phyloP scores from a whole-genome alignment of 306 rosid species.

The Cicer cuneatum region DNA sequence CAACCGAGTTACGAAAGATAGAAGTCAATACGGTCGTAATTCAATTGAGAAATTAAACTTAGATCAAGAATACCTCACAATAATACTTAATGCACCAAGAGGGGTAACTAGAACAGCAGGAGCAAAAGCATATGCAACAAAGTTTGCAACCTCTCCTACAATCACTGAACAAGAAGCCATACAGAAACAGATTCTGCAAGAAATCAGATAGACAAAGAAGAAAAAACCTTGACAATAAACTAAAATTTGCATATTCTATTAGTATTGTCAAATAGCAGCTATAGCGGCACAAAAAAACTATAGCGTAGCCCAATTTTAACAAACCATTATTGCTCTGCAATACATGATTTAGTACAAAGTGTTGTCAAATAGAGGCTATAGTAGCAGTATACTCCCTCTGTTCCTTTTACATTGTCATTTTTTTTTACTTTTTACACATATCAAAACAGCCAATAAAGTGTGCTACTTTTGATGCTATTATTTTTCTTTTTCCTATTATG shows the following conservation, averaged over 20 bases:
- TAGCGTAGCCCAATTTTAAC: no score
- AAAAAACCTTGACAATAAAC: slow-evolving; percentile 13
- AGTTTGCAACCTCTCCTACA: slow-evolving; percentile 86
- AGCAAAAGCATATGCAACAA: slow-evolving; percentile 88
- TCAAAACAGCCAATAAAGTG: no score
- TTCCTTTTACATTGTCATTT: no score
- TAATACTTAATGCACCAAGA: slow-evolving; percentile 91
- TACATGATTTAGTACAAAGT: no score
- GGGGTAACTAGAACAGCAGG: slow-evolving; percentile 94
- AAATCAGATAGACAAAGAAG: slow-evolving; percentile 44
- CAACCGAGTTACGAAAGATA: slow-evolving; percentile 9
- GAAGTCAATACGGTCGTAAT: slow-evolving; percentile 20
- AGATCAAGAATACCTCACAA: slow-evolving; percentile 64
- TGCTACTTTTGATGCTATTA: no score
- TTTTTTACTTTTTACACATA: no score
- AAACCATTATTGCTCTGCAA: no score
- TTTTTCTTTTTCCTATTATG: no score
- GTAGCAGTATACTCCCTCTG: no score
- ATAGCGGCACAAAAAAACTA: no score
- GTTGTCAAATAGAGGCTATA: no score
- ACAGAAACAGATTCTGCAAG: slow-evolving; percentile 55
- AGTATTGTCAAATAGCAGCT: no score
- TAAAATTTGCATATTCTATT: not conserved
- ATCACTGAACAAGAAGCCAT: slow-evolving; percentile 71
- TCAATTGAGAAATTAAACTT: slow-evolving; percentile 36